These are phyloP conservation scores for Coniochaeta sp. DNA, from an alignment of 2,329 filamentous ascomycete genomes.

Conservation along the genomic window DNA sequence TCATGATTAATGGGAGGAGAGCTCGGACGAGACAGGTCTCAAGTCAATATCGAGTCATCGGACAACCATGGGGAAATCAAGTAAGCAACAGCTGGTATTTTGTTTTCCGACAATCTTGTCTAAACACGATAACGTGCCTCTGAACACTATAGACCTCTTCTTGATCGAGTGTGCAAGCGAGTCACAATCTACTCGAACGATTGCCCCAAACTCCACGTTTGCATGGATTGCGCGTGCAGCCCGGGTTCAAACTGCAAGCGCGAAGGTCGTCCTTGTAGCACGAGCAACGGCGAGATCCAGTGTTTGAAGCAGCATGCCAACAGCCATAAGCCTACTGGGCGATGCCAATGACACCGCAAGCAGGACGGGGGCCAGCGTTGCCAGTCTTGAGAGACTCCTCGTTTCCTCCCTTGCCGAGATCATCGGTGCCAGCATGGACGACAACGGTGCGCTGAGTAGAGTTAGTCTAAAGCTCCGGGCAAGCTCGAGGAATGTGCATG, in stretches of 20 bases:
- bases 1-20: no score
- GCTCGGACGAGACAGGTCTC: neutral
- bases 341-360: slow-evolving; percentile 96
- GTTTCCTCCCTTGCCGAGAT: slow-evolving; percentile 85
- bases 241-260: neutral
- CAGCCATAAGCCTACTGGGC: slow-evolving; percentile 47
- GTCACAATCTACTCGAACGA: neutral
- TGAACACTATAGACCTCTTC: neutral
- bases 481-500: neutral
- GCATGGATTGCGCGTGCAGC: neutral
- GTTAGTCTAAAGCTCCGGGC: slow-evolving; percentile 3
- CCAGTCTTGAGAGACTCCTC: slow-evolving; percentile 98
- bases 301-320: neutral
- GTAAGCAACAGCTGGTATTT: neutral
- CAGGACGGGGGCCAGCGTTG: slow-evolving; percentile 87
- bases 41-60: neutral
- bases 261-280: neutral
- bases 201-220: neutral
- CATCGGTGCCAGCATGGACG: slow-evolving; percentile 90
- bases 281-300: neutral
- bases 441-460: slow-evolving; percentile 75
- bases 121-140: neutral
- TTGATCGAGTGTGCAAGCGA: neutral
- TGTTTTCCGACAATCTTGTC: neutral
- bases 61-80: neutral